Conservation (phyloP, 2,329 filamentous ascomycete genomes). For the Venturia aucupariae region DNA sequence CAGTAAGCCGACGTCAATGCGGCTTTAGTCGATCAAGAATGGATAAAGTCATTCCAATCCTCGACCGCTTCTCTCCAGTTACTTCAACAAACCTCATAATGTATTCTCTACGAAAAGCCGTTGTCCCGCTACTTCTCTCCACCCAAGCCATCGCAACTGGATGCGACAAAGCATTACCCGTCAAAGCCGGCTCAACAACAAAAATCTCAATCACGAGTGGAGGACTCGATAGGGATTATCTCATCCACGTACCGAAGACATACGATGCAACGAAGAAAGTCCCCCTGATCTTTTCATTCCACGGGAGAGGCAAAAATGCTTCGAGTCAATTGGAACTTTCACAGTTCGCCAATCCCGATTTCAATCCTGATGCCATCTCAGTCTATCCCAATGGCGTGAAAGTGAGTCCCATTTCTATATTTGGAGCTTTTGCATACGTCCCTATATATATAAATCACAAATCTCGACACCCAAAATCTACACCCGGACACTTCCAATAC, state of each 20-base stretch:
- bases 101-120: neutral
- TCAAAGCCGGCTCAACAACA: conserved; percentile 21
- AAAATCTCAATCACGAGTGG: conserved; percentile 22
- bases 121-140: neutral
- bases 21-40: neutral
- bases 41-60: neutral
- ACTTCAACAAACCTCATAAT: neutral
- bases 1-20: neutral
- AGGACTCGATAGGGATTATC: conserved; percentile 27
- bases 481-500: too few relatives aligned
- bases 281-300: conserved; percentile 40
- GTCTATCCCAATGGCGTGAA: conserved; percentile 37
- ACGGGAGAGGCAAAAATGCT: conserved; percentile 32
- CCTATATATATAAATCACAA: too few relatives aligned
- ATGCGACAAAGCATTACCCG: conserved; percentile 20
- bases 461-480: too few relatives aligned
- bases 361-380: conserved; percentile 36
- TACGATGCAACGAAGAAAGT: conserved; percentile 31
- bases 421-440: too few relatives aligned
- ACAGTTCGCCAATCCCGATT: conserved; percentile 36
- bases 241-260: conserved; percentile 30
- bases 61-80: neutral
- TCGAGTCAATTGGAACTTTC: conserved; percentile 34
- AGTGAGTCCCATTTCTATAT: conserved; percentile 18
- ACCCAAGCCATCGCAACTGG: conserved; percentile 10